These are phyloP conservation scores for Achaetomium macrosporum DNA, from an alignment of 2,329 filamentous ascomycete species.

Conservation along the genomic window DNA sequence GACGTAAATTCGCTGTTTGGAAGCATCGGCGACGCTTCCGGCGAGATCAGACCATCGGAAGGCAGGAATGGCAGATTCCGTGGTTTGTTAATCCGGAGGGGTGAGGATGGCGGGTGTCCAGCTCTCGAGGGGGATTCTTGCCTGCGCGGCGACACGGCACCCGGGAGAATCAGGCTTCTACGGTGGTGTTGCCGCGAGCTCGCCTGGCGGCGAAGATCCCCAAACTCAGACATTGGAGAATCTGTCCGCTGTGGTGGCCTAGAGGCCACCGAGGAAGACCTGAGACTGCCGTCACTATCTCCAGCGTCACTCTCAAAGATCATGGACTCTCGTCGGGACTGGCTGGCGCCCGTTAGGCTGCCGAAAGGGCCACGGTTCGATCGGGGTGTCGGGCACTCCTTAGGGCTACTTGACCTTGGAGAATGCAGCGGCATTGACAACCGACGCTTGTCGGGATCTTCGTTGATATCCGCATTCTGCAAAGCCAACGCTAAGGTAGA, in stretches of 20 bases:
- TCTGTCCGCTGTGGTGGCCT: constrained; percentile 67
- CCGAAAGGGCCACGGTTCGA: constrained; percentile 63
- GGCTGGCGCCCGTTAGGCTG: constrained; percentile 51
- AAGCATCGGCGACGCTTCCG: constrained; percentile 83
- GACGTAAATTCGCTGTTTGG: constrained; percentile 76
- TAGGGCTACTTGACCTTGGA: constrained; percentile 81
- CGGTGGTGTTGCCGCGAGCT: constrained; percentile 80
- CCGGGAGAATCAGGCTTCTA: constrained; percentile 75
- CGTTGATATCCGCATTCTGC: constrained; percentile 37
- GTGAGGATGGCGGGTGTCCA: constrained; percentile 60
- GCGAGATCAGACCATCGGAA: constrained; percentile 67
- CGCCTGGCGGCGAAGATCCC: constrained; percentile 65
- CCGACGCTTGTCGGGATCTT: constrained; percentile 36
- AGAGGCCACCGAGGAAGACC: constrained; percentile 71
- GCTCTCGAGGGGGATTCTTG: constrained; percentile 83
- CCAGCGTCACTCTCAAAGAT: constrained; percentile 77
- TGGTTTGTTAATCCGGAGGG: constrained; percentile 78
- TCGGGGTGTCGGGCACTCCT: constrained; percentile 83
- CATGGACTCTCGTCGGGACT: constrained; percentile 71
- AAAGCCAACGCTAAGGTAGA: constrained; percentile 53
- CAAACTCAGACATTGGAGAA: constrained; percentile 84
- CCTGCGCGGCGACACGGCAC: constrained; percentile 70
- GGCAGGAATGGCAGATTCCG: constrained; percentile 50
- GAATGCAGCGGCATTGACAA: constrained; percentile 63
- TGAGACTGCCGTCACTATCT: constrained; percentile 82